Evolutionary conservation across 116 monocot genomes (phyloP), one percentile per base, ranked within the genome.

Genomic region (Cymodocea nodosa): DNA sequence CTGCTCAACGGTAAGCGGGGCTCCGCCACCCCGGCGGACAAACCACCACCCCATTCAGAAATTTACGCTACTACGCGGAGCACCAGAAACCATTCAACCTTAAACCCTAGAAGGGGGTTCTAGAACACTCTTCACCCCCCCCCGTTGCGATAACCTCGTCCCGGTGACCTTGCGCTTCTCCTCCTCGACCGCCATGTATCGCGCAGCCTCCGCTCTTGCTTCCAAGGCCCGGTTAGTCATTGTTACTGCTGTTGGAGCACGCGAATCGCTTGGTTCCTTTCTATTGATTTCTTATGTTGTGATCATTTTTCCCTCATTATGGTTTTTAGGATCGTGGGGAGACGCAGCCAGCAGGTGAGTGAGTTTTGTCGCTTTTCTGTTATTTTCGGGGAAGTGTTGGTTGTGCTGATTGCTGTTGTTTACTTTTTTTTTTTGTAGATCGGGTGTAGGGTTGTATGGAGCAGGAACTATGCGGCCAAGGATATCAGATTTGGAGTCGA

Each of bases 391-490:
- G n/a, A 15, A 63, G 20, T 63, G 63, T 35, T 25, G 18, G 24
- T 67, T 23, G 30, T 36, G 67, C 1, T 2, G 30, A 35, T 14
- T 67, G 44, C 44, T 44, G 12, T 5, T 18, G 67, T 1, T 0
- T 16, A n/a, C 17, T 23, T 62, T 34, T 59, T 56, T 52, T 12
- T 62, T 7, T 17, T 72, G 49, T 40, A 90, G 90, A 70, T 90
- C 64, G 90, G 80, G 56, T 83, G 85, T 67, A 81, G 86, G 58
- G 20, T 85, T 40, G 60, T 59, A 64, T 90, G 86, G 85, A 79
- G 74, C 72, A 85, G 90, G 64, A 81, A 81, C 70, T 85, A 90
- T 81, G 90, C 90, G 24, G 74, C 74, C 2, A 77, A 77, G 53
- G 70, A 67, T 19, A 79, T 74, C 59, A 55, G 55, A 23, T 79